Conservation (phyloP, 2,329 filamentous ascomycete genomes). For the Fonsecaea nubica region DNA sequence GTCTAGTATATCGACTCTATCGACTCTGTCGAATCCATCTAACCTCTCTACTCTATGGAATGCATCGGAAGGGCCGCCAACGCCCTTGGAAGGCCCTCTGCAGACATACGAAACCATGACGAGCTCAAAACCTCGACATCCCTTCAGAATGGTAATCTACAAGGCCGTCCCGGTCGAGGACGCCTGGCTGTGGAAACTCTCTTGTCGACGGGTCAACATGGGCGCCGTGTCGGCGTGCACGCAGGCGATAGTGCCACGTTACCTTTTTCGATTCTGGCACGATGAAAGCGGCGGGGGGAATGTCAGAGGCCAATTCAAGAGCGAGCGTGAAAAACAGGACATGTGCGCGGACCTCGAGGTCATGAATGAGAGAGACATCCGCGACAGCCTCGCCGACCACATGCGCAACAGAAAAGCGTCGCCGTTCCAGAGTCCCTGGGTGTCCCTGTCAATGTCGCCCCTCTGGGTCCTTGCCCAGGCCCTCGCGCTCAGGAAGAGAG, state of each 20-base stretch:
- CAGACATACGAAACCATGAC: too few relatives aligned
- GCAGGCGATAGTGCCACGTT: not conserved
- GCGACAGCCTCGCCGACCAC: slow-evolving; percentile 4
- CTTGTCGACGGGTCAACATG: slow-evolving; percentile 1
- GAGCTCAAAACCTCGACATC: not conserved
- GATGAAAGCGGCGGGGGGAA: slow-evolving; percentile 4
- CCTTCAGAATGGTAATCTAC: slow-evolving; percentile 9
- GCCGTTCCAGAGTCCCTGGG: slow-evolving; percentile 13
- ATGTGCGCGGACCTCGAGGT: slow-evolving; percentile 6
- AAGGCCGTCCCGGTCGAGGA: not conserved
- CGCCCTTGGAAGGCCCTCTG: too few relatives aligned
- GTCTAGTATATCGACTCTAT: too few relatives aligned
- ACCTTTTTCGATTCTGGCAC: slow-evolving; percentile 4
- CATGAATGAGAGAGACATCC: slow-evolving; percentile 13
- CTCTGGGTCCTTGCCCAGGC: slow-evolving; percentile 6
- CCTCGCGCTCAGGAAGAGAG: not conserved
- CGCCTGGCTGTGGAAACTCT: not conserved
- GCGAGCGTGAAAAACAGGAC: slow-evolving; percentile 8
- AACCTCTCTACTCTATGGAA: too few relatives aligned
- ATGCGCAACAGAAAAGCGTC: not conserved
- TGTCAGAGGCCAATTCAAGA: not conserved
- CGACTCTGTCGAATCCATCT: too few relatives aligned
- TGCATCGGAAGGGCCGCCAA: too few relatives aligned
- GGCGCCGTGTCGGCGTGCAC: not conserved
- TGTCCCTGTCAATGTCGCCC: slow-evolving; percentile 19